Conservation (phyloP, 2,329 filamentous ascomycete species). For the Hypoxylon sp. region DNA sequence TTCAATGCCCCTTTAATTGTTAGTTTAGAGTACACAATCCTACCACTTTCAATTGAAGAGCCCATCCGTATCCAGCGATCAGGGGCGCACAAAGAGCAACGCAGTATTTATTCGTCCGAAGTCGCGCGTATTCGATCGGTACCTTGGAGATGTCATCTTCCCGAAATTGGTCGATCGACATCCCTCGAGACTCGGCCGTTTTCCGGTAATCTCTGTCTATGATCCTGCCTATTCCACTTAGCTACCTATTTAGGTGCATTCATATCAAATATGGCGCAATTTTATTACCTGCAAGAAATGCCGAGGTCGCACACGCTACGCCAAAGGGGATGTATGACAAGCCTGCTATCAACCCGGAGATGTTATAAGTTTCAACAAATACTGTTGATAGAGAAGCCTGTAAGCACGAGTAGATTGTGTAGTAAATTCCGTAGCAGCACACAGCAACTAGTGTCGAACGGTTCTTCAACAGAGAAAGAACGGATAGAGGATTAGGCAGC, state of each 20-base stretch:
- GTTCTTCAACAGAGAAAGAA: slow-evolving; percentile 5
- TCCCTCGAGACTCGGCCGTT: background rate
- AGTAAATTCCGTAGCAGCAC: slow-evolving; percentile 12
- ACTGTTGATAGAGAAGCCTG: slow-evolving; percentile 14
- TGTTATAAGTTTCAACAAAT: slow-evolving; percentile 13
- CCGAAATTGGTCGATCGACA: slow-evolving; percentile 3
- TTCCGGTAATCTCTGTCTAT: slow-evolving; percentile 18
- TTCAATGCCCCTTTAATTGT: background rate
- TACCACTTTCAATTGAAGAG: slow-evolving; percentile 10
- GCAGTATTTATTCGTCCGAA: slow-evolving; percentile 11
- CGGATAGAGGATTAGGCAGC: slow-evolving; percentile 5
- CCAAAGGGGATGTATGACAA: slow-evolving; percentile 10
- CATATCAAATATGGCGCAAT: background rate
- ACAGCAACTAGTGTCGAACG: slow-evolving; percentile 3
- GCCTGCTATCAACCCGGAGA: slow-evolving; percentile 12
- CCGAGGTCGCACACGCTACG: slow-evolving; percentile 5
- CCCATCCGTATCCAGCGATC: slow-evolving; percentile 12
- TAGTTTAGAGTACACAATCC: background rate
- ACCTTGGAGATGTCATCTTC: slow-evolving; percentile 13
- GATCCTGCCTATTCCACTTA: slow-evolving; percentile 2
- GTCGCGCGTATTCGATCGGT: slow-evolving; percentile 9
- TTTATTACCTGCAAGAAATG: slow-evolving; percentile 11
- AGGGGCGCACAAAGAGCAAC: slow-evolving; percentile 10
- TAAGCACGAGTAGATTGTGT: slow-evolving; percentile 16
- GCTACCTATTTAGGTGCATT: background rate